These are phyloP conservation scores for Mycogone perniciosa DNA, from an alignment of 2,329 filamentous ascomycete genomes.

Conservation along the genomic window DNA sequence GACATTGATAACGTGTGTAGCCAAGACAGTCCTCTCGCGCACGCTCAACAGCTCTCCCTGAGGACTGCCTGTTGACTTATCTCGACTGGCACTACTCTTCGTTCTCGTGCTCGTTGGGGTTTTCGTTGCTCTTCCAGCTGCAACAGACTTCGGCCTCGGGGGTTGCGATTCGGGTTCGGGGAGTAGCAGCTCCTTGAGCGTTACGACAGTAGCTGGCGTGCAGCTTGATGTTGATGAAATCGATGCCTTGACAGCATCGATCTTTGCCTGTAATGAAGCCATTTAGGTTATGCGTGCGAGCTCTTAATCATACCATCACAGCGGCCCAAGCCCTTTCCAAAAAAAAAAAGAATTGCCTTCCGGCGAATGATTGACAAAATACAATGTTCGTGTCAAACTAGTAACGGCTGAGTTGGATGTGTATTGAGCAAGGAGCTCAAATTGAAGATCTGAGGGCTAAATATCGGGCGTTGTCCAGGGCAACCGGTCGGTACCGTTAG, in stretches of 20 bases:
- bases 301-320: constrained; percentile 29
- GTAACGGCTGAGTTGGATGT: background rate
- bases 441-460: constrained; percentile 22
- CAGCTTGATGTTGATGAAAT: constrained; percentile 48
- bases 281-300: constrained; percentile 28
- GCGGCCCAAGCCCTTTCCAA: constrained; percentile 17
- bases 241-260: constrained; percentile 48
- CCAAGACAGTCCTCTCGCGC: constrained; percentile 58
- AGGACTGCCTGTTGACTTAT: constrained; percentile 9
- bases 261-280: constrained; percentile 38
- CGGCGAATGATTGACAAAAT: constrained; percentile 18
- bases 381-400: constrained; percentile 13
- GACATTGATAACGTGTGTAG: constrained; percentile 67
- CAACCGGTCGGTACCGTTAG: constrained; percentile 22
- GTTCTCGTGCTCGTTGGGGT: constrained; percentile 19
- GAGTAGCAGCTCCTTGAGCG: constrained; percentile 41
- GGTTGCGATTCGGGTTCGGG: constrained; percentile 25
- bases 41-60: constrained; percentile 24
- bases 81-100: constrained; percentile 17
- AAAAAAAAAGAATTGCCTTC: constrained; percentile 21
- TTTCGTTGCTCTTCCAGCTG: constrained; percentile 24
- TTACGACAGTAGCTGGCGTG: constrained; percentile 42
- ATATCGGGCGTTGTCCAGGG: constrained; percentile 31
- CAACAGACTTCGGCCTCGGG: constrained; percentile 20
- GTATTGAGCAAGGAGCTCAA: background rate